Evolutionary conservation across 495 filamentous ascomycete genomes (phyloP).

Genomic region (Xylaria scruposa): DNA sequence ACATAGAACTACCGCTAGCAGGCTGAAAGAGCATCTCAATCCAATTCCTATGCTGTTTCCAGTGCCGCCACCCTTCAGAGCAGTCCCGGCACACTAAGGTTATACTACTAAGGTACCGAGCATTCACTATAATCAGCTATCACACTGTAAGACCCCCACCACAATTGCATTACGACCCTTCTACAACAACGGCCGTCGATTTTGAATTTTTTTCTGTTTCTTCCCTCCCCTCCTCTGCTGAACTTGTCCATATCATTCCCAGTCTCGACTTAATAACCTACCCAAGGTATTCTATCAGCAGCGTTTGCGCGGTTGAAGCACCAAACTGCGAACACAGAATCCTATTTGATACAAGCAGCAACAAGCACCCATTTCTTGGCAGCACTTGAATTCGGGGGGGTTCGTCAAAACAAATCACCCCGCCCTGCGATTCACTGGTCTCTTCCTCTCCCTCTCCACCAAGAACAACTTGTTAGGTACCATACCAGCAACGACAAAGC

Average conservation of each 20-base stretch:
- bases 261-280: neutral
- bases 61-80: constrained; percentile 20
- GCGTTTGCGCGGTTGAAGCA: neutral
- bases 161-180: neutral
- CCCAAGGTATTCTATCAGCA: neutral
- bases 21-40: constrained; percentile 39
- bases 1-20: constrained; percentile 31
- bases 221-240: constrained; percentile 5
- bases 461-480: constrained; percentile 29
- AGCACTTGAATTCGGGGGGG: constrained; percentile 28
- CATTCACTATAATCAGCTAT: neutral
- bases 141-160: constrained; percentile 9
- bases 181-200: neutral
- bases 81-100: constrained; percentile 8
- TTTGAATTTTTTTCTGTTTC: constrained; percentile 14
- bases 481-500: constrained; percentile 3
- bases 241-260: neutral
- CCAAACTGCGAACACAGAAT: neutral
- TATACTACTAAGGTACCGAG: neutral
- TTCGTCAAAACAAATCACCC: constrained; percentile 46
- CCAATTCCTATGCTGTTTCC: constrained; percentile 41
- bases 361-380: constrained; percentile 16
- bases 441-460: constrained; percentile 42
- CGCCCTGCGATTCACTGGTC: constrained; percentile 42
- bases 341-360: constrained; percentile 33